phyloP scores from a whole-genome alignment of 2,329 filamentous ascomycete species.

The Diaporthe sp. region DNA sequence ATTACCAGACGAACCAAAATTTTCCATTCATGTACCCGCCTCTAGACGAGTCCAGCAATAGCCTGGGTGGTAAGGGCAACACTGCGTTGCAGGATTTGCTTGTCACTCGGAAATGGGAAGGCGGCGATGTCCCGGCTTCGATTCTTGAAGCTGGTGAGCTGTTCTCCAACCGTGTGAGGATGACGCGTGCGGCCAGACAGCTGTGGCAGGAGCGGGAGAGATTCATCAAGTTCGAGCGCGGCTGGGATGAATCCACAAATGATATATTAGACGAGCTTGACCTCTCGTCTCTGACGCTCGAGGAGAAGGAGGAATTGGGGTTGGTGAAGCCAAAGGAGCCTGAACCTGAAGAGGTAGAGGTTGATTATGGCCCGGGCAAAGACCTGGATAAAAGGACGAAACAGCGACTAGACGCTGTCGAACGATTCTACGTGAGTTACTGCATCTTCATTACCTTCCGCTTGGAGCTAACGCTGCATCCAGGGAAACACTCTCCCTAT shows the following conservation, averaged over 20 bases:
- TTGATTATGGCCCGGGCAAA: constrained; percentile 67
- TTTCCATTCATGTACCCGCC: constrained; percentile 98
- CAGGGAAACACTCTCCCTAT: constrained; percentile 84
- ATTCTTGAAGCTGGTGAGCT: constrained; percentile 95
- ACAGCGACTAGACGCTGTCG: constrained; percentile 79
- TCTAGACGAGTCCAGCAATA: constrained; percentile 88
- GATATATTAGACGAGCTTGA: constrained; percentile 57
- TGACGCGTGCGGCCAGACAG: constrained; percentile 91
- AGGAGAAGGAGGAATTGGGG: constrained; percentile 63
- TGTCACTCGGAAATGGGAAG: constrained; percentile 90
- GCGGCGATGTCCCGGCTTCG: constrained; percentile 92
- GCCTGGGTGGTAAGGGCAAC: constrained; percentile 88
- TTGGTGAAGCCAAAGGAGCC: constrained; percentile 59
- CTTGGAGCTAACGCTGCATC: constrained; percentile 47
- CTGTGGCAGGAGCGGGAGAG: constrained; percentile 94
- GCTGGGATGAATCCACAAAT: constrained; percentile 77
- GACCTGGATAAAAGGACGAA: constrained; percentile 68
- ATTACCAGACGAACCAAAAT: constrained; percentile 99
- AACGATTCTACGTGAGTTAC: constrained; percentile 84
- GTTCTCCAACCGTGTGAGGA: constrained; percentile 90
- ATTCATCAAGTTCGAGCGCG: constrained; percentile 92
- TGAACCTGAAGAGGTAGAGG: constrained; percentile 54
- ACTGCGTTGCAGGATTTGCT: constrained; percentile 84
- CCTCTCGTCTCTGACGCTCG: constrained; percentile 53
- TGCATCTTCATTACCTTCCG: not conserved